phyloP scores from a whole-genome alignment of 1,139 yeast species.

The Wickerhamomyces sp. region DNA sequence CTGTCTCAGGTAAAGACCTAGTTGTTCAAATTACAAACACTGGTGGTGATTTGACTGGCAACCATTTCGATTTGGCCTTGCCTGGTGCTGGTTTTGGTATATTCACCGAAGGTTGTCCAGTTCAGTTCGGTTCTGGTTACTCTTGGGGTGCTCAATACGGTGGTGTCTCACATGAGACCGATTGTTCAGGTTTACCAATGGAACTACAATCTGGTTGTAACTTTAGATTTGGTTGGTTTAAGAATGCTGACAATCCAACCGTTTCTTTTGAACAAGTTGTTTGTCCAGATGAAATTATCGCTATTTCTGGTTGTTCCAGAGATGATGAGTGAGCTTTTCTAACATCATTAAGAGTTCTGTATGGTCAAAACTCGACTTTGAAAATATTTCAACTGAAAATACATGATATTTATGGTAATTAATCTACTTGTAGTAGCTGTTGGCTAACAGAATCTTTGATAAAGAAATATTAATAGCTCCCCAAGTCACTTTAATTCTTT shows the following conservation, averaged over 20 bases:
- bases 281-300: constrained; percentile 10
- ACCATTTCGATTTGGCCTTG: constrained; percentile 11
- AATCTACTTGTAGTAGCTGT: too few relatives aligned
- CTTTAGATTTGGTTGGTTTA: constrained; percentile 12
- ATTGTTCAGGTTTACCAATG: constrained; percentile 6
- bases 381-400: too few relatives aligned
- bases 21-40: constrained; percentile 12
- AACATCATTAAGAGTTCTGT: too few relatives aligned
- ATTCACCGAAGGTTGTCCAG: constrained; percentile 7
- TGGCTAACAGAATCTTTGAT: too few relatives aligned
- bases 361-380: too few relatives aligned
- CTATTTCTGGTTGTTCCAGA: constrained; percentile 10
- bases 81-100: constrained; percentile 12
- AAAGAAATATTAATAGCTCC: too few relatives aligned
- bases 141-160: constrained; percentile 11
- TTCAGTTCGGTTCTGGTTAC: constrained; percentile 9
- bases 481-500: too few relatives aligned
- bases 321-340: constrained; percentile 10
- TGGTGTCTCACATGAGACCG: constrained; percentile 6
- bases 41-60: constrained; percentile 7
- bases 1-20: constrained; percentile 7
- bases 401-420: too few relatives aligned
- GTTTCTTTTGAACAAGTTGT: constrained; percentile 11
- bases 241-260: constrained; percentile 11
- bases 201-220: constrained; percentile 9